A percentile compares a stretch with the other conserved stretches of the same genome.
These are phyloP conservation scores for Austroboletus festivus DNA, from an alignment of 768 basidiomycete species.

Conservation along the genomic window DNA sequence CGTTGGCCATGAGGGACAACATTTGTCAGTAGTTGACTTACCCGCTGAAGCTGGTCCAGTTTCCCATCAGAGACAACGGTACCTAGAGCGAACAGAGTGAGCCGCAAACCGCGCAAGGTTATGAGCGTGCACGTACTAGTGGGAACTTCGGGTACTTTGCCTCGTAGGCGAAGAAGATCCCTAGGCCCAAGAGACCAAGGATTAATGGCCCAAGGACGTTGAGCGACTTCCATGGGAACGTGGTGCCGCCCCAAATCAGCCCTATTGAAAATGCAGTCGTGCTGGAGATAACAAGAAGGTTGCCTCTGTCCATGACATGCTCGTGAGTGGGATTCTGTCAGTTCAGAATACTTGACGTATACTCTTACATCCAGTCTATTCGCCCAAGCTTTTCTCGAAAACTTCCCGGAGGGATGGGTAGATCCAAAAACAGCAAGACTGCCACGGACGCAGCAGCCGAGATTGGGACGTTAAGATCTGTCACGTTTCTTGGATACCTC, in stretches of 20 bases:
- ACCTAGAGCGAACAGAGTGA: not conserved
- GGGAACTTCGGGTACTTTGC: slow-evolving; percentile 25
- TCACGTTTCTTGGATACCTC: not conserved
- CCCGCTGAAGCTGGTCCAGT: slow-evolving; percentile 31
- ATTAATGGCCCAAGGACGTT: slow-evolving; percentile 42
- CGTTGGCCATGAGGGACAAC: too few species aligned
- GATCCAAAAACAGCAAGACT: slow-evolving; percentile 30
- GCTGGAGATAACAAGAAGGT: slow-evolving; percentile 37
- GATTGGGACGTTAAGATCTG: slow-evolving; percentile 43
- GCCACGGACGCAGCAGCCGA: slow-evolving; percentile 27
- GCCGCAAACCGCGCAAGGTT: not conserved
- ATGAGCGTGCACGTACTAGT: slow-evolving; percentile 22
- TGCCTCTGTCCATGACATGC: slow-evolving; percentile 32
- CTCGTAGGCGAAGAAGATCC: slow-evolving; percentile 41
- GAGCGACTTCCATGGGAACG: slow-evolving; percentile 41
- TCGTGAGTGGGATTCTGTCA: not conserved
- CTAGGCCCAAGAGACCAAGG: slow-evolving; percentile 39
- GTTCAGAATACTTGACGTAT: not conserved
- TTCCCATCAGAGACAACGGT: slow-evolving; percentile 20
- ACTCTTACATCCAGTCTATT: slow-evolving; percentile 43
- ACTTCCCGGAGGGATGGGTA: slow-evolving; percentile 33
- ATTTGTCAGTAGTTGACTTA: slow-evolving; percentile 3
- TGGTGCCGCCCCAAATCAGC: slow-evolving; percentile 47
- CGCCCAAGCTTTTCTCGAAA: slow-evolving; percentile 35
- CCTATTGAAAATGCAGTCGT: slow-evolving; percentile 37